Evolutionary conservation across 371 early-diverging fungal genomes (phyloP).

Genomic region (Dichotomocladium elegans): DNA sequence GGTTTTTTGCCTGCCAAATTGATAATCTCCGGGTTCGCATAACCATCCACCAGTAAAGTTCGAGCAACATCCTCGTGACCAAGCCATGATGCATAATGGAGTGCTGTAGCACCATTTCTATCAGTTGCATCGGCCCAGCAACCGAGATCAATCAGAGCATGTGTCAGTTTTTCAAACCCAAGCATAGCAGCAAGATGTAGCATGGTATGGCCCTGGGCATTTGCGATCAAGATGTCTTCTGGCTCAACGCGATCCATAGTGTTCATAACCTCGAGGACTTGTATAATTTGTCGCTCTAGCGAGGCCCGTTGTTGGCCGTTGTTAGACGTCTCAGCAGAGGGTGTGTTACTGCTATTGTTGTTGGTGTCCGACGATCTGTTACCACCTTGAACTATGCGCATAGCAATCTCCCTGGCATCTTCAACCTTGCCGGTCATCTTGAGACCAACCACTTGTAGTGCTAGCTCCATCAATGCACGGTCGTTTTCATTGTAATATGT

Average conservation of each 20-base stretch:
- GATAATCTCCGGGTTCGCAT: slow-evolving; percentile 25
- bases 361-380: slow-evolving; percentile 33
- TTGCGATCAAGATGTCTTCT: slow-evolving; percentile 30
- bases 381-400: slow-evolving; percentile 68
- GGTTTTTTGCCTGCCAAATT: slow-evolving; percentile 26
- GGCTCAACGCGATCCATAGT: slow-evolving; percentile 33
- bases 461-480: slow-evolving; percentile 82
- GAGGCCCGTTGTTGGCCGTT: slow-evolving; percentile 1
- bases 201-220: slow-evolving; percentile 41
- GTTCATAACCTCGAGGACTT: slow-evolving; percentile 38
- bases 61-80: slow-evolving; percentile 19
- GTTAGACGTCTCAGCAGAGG: neutral
- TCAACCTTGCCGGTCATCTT: slow-evolving; percentile 78
- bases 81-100: slow-evolving; percentile 20
- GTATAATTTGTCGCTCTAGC: slow-evolving; percentile 39
- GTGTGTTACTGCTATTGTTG: too few species aligned
- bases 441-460: slow-evolving; percentile 83
- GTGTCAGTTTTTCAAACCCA: slow-evolving; percentile 22
- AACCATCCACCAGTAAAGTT: slow-evolving; percentile 21
- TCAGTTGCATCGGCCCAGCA: slow-evolving; percentile 25
- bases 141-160: slow-evolving; percentile 24
- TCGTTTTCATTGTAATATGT: slow-evolving; percentile 73
- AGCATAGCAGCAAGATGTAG: slow-evolving; percentile 41
- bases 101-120: slow-evolving; percentile 26
- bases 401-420: slow-evolving; percentile 70